Percentiles rank a stretch among this genome's conserved stretches.
Conservation (phyloP, 2,329 filamentous ascomycete species). For the Pestalotiopsis sp. region DNA sequence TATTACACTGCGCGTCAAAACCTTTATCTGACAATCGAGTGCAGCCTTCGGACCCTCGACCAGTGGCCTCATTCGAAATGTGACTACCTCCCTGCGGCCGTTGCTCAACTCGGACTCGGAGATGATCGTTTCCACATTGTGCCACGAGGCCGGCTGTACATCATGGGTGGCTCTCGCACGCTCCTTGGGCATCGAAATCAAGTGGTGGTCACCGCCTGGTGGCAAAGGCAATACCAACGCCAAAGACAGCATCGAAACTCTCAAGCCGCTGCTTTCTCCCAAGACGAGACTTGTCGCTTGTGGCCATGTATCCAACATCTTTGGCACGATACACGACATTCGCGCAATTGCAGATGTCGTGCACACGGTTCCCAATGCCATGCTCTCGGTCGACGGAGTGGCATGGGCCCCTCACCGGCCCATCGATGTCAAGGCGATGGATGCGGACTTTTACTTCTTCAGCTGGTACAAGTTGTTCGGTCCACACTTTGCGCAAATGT, state of each 20-base stretch:
- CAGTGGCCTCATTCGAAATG: constrained; percentile 76
- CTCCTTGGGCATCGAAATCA: constrained; percentile 61
- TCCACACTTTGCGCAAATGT: constrained; percentile 73
- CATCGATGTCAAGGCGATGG: constrained; percentile 69
- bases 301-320: constrained; percentile 21
- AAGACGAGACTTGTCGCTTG: constrained; percentile 66
- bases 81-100: constrained; percentile 53
- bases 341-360: constrained; percentile 22
- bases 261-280: constrained; percentile 60
- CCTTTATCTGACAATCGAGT: neutral
- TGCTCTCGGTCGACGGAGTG: constrained; percentile 76
- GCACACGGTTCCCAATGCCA: constrained; percentile 48
- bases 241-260: constrained; percentile 57
- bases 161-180: constrained; percentile 72
- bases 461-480: constrained; percentile 85
- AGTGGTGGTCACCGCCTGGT: constrained; percentile 66
- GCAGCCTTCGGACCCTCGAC: constrained; percentile 69
- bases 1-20: neutral
- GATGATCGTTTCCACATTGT: constrained; percentile 70
- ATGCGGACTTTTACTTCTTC: constrained; percentile 77
- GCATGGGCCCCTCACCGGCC: constrained; percentile 74
- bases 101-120: constrained; percentile 61
- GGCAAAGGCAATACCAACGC: constrained; percentile 49
- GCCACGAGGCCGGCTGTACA: constrained; percentile 79
- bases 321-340: constrained; percentile 28